Evolutionary conservation across 2,329 filamentous ascomycete species (phyloP), one percentile per base, ranked within the genome.

Genomic region (Pseudopithomyces chartarum): DNA sequence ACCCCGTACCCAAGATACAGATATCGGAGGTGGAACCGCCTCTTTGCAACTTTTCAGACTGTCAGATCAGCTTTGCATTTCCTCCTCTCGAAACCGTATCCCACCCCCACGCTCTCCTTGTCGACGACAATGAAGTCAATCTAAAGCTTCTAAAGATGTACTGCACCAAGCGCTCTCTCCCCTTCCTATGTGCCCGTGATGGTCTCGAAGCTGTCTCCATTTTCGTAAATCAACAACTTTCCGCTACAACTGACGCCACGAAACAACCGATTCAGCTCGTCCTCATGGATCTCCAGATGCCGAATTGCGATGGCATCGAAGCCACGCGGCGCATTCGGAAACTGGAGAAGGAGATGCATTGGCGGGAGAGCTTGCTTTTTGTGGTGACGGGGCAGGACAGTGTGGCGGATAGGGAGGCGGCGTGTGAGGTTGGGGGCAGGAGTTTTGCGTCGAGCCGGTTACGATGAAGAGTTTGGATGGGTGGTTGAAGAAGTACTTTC

Each of bases 131-230:
- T 40, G 52, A 66, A 0, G 70, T 81, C 49, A 82, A 82, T 20
- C 69, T 81, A 0, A 76, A 78, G 17, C 77, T 81, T 38, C 57
- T 82, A 23, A 68, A 77, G 29, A 80, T 81, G 77, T 81, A 81
- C 61, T 81, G 79, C 65, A 72, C 69, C 19, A 80, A 77, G 49
- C 72, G 80, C 23, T 64, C 66, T 1, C 60, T 71, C 2, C 70
- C 73, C 0, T 79, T 77, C 34, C 52, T 65, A 4, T 75, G 71
- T 2, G 78, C 79, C 1, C 64, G 63, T 1, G 74, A 81, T 44
- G 79, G 80, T 3, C 54, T 62, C 2, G 66, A 80, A 62, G 80
- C 80, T 1, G 74, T 81, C 1, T 62, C 70, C 1, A 53, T 64
- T 15, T 77, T 72, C 57, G 52, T 61, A 5, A 59, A 59, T 38